phyloP scores from a whole-genome alignment of 2,329 filamentous ascomycete species.

The Ophiognomonia clavigignenti-juglandacearum region DNA sequence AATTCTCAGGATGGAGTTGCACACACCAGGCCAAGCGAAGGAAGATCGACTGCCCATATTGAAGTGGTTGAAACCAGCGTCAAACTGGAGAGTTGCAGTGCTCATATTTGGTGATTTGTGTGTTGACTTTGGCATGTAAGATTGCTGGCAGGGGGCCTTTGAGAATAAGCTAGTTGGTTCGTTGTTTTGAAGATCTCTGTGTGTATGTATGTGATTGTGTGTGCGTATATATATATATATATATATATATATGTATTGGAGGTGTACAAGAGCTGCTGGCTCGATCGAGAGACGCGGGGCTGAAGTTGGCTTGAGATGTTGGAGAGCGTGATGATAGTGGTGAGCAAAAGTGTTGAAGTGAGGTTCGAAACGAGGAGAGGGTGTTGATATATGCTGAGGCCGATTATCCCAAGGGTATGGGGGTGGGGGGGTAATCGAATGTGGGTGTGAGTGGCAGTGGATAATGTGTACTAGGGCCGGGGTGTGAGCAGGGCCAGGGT shows the following conservation, averaged over 20 bases:
- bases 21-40: constrained; percentile 46
- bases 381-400: constrained; percentile 25
- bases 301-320: not conserved
- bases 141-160: no score
- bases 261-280: not conserved
- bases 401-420: constrained; percentile 18
- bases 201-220: not conserved
- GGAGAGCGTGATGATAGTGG: constrained; percentile 8
- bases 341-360: constrained; percentile 21
- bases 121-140: constrained; percentile 19
- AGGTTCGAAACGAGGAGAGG: constrained; percentile 21
- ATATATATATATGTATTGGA: not conserved
- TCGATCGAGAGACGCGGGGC: not conserved
- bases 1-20: not conserved
- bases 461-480: constrained; percentile 16
- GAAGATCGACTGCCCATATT: constrained; percentile 46
- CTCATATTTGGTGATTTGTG: constrained; percentile 27
- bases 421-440: constrained; percentile 21
- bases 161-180: no score
- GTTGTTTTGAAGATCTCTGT: no score
- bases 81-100: constrained; percentile 46
- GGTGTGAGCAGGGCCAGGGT: constrained; percentile 18
- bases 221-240: not conserved
- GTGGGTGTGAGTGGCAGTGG: no score
- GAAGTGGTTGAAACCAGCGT: constrained; percentile 44